Evolutionary conservation across 192 early-diverging fungal species (phyloP), one percentile per base, ranked within the genome.

Genomic region (Entomortierella beljakovae): DNA sequence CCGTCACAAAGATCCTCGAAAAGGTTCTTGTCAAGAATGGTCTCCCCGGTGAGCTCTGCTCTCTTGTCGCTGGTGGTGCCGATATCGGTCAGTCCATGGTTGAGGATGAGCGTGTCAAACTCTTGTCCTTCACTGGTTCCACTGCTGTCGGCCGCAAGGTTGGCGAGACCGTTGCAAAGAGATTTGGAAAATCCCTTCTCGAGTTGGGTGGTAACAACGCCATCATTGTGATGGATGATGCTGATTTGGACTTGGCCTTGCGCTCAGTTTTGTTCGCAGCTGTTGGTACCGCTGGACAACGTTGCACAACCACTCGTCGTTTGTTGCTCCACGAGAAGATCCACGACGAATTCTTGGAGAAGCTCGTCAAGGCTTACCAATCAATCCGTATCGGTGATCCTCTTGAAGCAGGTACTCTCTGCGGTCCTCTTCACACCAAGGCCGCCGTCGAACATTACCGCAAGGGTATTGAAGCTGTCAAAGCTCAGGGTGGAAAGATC

Each of bases 171-270:
- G 95, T 96, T 29, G 94, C 96, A 75, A 82, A 89, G 57, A 87
- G 97, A 1, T 97, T 98, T 67, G 97, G 97, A 35, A 93, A 92
- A 83, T 84, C 85, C 20, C 83, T 98, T 49, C 68, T 98, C 57
- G 96, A 98, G 77, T 86, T 98, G 10, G 97, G 97, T 43, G 97
- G 97, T 37, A 98, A 98, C 88, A 98, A 97, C 66, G 95, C 95
- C 31, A 94, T 98, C 64, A 91, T 98, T 57, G 95, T 98, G 25
- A 92, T 92, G 80, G 88, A 90, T 33, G 97, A 98, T 66, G 95
- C 96, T 6, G 94, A 98, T 70, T 64, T 96, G 33, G 96, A 96
- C 54, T 80, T 98, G 32, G 95, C 96, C 3, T 86, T 96, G 2
- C 88, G 94, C 34, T 89, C 94, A 22, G 88, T 94, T 48, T 81